Base-by-base conservation (phyloP, 2,329 filamentous ascomycete species). In the Aspergillus ruber region DNA sequence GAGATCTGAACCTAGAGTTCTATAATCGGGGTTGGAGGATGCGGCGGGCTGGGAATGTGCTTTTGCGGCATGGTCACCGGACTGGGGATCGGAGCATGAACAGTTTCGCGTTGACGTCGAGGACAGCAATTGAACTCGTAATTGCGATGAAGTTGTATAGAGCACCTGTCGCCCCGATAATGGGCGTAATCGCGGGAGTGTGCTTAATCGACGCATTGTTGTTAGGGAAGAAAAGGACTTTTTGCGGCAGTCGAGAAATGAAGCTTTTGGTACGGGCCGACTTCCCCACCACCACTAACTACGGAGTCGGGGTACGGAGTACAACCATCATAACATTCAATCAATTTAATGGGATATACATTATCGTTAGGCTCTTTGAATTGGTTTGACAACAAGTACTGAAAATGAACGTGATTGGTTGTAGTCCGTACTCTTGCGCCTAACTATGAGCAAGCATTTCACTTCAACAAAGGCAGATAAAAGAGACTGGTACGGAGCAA, bases 1-100 rank as follows among this genome's bases (percentile, higher is more conserved):
- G 35, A 95, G 80, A 57, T 86, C 81, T 58, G 69, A 69, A 21
- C 74, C 76, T 15, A 80, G 62, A 20, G 67, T 64, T 54, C 77
- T 74, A 55, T 81, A 77, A 53, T 80, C 75, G 48, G 67, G 56
- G 42, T 72, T 66, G 35, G 65, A 65, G 27, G 65, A 61, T 21
- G 68, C 63, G 20, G 61, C 56, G 4, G 47, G n/a, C 40, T 48
- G 48, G 18, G 47, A 47, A 27, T 47, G 29, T 21, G n/a, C 44
- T 15, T 18, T 20, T 17, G 44, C 44, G 25, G 49, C 17, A 6
- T 45, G 23, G 38, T 50, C 50, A 44, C 50, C 47, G 44, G 52
- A 18, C n/a, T 56, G 38, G 45, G 57, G 46, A 27, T 59, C 53
- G 43, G 58, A 56, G 55, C 62, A 63, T 13, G 63, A 65, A 48